A percentile compares a stretch with the other conserved stretches of the same genome.
Conservation (phyloP, 352 stramenopile genomes). For the Phytophthora pseudosyringae region DNA sequence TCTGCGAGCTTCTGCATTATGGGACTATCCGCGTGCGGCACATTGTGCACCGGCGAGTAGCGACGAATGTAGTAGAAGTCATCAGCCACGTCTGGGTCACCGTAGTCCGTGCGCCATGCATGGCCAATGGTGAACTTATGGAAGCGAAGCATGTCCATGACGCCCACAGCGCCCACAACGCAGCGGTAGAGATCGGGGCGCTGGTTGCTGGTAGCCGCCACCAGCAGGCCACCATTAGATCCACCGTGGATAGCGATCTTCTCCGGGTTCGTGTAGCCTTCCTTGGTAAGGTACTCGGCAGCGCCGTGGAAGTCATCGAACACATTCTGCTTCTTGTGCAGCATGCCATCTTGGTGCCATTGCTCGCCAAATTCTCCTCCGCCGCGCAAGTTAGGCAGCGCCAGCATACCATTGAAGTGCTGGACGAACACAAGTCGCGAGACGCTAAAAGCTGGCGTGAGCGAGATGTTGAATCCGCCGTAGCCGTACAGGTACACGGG, state of each 20-base stretch:
- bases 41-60: constrained; percentile 93
- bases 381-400: constrained; percentile 94
- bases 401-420: constrained; percentile 91
- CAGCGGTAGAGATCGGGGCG: constrained; percentile 93
- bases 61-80: constrained; percentile 86
- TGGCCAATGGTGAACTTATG: constrained; percentile 95
- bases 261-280: constrained; percentile 87
- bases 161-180: constrained; percentile 92
- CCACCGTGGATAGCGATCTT: constrained; percentile 93
- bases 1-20: constrained; percentile 58
- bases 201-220: constrained; percentile 91
- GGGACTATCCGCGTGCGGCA: constrained; percentile 57
- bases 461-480: constrained; percentile 95
- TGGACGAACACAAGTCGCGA: constrained; percentile 91
- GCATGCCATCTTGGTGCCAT: constrained; percentile 93
- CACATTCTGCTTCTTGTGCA: constrained; percentile 94
- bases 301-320: constrained; percentile 98
- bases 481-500: constrained; percentile 95
- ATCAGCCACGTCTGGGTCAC: constrained; percentile 76
- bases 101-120: constrained; percentile 90
- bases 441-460: constrained; percentile 91
- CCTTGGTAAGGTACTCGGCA: constrained; percentile 91
- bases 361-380: constrained; percentile 93
- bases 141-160: constrained; percentile 98
- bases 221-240: constrained; percentile 94